Evolutionary conservation across 1,139 yeast species (phyloP), one percentile per base, ranked within the genome.

Genomic region (Yamadazyma sp.): DNA sequence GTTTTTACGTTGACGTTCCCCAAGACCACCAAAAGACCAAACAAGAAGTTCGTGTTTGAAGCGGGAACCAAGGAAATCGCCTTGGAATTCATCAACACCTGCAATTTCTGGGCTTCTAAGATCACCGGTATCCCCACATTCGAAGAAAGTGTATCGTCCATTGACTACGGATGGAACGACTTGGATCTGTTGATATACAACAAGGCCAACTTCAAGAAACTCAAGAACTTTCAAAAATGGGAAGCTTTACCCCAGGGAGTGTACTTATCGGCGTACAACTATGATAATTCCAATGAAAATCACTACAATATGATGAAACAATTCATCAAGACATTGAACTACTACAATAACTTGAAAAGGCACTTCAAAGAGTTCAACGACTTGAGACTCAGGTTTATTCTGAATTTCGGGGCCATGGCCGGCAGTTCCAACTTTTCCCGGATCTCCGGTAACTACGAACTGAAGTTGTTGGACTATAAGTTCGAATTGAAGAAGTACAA

Each of bases 101-200:
- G 95, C 61, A 88, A 88, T 60, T 88, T 86, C 58, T 88, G 96
- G 96, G 88, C 95, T 2, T 85, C 94, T 2, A 74, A 92, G 48
- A 78, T 84, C 26, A 83, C 95, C 11, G 84, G 89, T 12, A 82
- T 86, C 22, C 96, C 96, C n/a, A 60, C 77, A 1, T 59, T 64
- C 47, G 78, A 72, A 49, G 76, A 71, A 49, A 65, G 86, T 42
- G 78, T 86, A 10, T 76, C 89, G 2, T 84, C 86, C 32, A 75
- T 80, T 33, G 95, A 88, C 52, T 87, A 81, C 55, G 96, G 96
- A 4, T 89, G 96, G 96, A 76, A 66, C 43, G 61, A 60, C 51
- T 62, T 57, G 59, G 80, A 78, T 50, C 61, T 48, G 13, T 53
- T 69, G 35, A 56, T 62, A 37, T 41, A 48, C 26, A 51, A 56